phyloP scores from a whole-genome alignment of 2,329 filamentous ascomycete species.

The Aspergillus versicolor region DNA sequence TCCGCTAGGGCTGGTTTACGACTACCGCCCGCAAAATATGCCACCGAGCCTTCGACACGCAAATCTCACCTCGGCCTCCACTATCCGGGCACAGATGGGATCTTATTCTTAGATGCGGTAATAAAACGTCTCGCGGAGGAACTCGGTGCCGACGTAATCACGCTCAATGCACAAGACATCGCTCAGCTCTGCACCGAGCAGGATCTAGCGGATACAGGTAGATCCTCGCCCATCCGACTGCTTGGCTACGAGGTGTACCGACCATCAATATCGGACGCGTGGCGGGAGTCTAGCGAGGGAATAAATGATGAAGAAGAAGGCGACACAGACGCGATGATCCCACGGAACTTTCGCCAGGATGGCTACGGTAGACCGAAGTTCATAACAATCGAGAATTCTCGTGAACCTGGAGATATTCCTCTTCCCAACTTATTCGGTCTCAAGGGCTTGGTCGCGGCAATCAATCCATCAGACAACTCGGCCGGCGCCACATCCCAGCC shows the following conservation, averaged over 20 bases:
- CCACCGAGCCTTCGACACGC: constrained; percentile 47
- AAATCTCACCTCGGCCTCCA: constrained; percentile 61
- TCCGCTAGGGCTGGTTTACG: constrained; percentile 53
- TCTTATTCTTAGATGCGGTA: constrained; percentile 57
- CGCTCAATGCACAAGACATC: constrained; percentile 48
- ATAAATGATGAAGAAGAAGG: constrained; percentile 49
- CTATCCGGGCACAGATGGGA: constrained; percentile 58
- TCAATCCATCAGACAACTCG: constrained; percentile 29
- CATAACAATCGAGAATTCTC: constrained; percentile 35
- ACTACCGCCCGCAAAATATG: constrained; percentile 39
- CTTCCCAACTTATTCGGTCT: constrained; percentile 32
- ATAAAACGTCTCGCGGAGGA: constrained; percentile 63
- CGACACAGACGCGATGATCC: constrained; percentile 36
- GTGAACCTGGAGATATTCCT: constrained; percentile 31
- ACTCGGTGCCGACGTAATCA: constrained; percentile 47
- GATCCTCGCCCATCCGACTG: constrained; percentile 39
- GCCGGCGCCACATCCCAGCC: constrained; percentile 16
- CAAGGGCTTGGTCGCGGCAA: constrained; percentile 33
- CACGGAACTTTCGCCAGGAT: constrained; percentile 22
- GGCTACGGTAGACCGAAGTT: constrained; percentile 27
- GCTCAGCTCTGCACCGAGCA: constrained; percentile 45
- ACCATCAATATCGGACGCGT: constrained; percentile 28
- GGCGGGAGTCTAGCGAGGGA: constrained; percentile 44
- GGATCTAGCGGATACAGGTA: constrained; percentile 34
- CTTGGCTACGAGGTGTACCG: constrained; percentile 58